Conservation (phyloP, 2,329 filamentous ascomycete species). For the Colletotrichum liaoningense region DNA sequence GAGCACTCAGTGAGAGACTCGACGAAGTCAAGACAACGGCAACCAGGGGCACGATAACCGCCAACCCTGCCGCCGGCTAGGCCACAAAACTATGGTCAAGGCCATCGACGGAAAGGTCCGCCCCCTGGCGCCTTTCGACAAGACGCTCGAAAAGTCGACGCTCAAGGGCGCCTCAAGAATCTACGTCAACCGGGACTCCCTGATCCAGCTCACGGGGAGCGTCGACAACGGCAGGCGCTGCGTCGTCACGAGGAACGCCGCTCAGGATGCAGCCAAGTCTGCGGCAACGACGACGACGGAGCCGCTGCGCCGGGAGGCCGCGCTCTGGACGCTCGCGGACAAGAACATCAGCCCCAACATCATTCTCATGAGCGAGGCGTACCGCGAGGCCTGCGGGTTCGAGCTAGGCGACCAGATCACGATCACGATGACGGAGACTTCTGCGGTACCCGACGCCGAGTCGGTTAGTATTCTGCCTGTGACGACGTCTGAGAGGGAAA, state of each 20-base stretch:
- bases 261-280: constrained; percentile 33
- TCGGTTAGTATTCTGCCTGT: constrained; percentile 53
- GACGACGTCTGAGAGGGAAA: constrained; percentile 28
- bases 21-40: not conserved
- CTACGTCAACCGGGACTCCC: constrained; percentile 60
- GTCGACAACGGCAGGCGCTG: constrained; percentile 57
- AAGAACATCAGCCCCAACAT: constrained; percentile 76
- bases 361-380: constrained; percentile 77
- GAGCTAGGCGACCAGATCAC: constrained; percentile 74
- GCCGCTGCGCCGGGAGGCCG: constrained; percentile 54
- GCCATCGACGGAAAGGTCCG: constrained; percentile 48
- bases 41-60: not conserved
- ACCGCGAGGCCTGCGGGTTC: constrained; percentile 79
- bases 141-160: constrained; percentile 54
- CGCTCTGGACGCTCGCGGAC: constrained; percentile 62
- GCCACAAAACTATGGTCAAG: constrained; percentile 15
- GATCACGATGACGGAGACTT: constrained; percentile 68
- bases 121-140: constrained; percentile 50
- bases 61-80: not conserved
- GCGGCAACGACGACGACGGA: constrained; percentile 28
- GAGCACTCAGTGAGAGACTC: not conserved
- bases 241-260: constrained; percentile 48
- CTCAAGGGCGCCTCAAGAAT: constrained; percentile 57
- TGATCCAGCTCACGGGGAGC: constrained; percentile 56
- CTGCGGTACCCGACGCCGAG: constrained; percentile 63